Evolutionary conservation across 208 protist genomes (phyloP).

Genomic region (Leishmania amazonensis): DNA sequence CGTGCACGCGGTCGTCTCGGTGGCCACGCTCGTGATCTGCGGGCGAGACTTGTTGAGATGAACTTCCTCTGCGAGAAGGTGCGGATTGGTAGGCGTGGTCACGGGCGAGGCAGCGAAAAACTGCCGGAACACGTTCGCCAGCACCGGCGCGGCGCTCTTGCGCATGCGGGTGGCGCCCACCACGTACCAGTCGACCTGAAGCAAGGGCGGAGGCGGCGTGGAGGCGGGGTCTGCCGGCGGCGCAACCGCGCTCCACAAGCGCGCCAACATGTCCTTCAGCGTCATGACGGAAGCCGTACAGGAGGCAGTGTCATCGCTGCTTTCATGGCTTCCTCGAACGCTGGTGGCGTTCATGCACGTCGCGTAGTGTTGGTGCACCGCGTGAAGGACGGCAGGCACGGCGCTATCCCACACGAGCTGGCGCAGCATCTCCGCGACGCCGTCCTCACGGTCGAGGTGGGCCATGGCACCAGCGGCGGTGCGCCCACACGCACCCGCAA

Average conservation of each 20-base stretch:
- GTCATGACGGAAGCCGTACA: neutral
- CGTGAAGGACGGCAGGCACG: conserved; percentile 92
- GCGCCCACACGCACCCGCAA: conserved; percentile 5
- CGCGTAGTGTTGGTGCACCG: conserved; percentile 97
- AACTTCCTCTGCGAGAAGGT: neutral
- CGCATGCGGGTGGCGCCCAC: conserved; percentile 53
- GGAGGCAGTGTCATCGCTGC: neutral
- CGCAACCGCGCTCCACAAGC: neutral
- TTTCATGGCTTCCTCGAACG: neutral
- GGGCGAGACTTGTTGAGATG: neutral
- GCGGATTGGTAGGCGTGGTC: neutral
- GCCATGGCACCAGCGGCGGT: conserved; percentile 43
- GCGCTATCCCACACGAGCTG: conserved; percentile 48
- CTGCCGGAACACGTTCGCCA: conserved; percentile 34
- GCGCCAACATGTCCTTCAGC: neutral
- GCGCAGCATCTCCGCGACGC: conserved; percentile 21
- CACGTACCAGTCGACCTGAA: conserved; percentile 73
- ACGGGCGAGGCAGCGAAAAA: conserved; percentile 37
- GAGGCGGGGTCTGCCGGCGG: neutral
- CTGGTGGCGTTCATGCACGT: neutral
- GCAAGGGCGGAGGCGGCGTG: conserved; percentile 7
- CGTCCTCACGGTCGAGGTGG: conserved; percentile 45
- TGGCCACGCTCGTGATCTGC: conserved; percentile 11
- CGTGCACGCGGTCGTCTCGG: neutral
- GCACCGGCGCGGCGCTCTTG: conserved; percentile 33